Evolutionary conservation across 1,284 basidiomycete genomes (phyloP).

Genomic region (Exobasidium cylindrosporum): DNA sequence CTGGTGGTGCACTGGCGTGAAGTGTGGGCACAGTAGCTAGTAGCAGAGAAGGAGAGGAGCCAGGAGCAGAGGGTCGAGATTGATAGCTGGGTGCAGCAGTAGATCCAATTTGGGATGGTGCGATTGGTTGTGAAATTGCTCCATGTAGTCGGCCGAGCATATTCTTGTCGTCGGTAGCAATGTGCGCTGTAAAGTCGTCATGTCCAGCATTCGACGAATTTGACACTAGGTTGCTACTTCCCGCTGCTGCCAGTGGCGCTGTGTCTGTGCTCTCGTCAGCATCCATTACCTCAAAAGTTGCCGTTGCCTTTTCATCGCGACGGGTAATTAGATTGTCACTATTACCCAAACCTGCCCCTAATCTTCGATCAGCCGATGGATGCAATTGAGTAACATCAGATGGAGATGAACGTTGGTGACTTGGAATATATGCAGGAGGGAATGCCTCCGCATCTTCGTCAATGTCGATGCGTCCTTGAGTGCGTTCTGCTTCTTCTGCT

Average conservation of each 20-base stretch:
- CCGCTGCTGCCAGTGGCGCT: not conserved
- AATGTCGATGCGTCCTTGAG: not conserved
- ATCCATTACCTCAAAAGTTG: not conserved
- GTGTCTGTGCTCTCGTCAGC: not conserved
- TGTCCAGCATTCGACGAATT: constrained; percentile 1
- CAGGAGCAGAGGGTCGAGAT: constrained; percentile 8
- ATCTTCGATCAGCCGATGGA: constrained; percentile 19
- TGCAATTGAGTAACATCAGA: constrained; percentile 20
- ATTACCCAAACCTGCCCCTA: constrained; percentile 9
- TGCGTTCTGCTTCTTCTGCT: not conserved
- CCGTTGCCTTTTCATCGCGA: constrained; percentile 1
- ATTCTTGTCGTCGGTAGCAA: constrained; percentile 44
- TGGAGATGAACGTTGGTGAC: constrained; percentile 19
- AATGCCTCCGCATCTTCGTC: constrained; percentile 16
- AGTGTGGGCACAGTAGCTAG: not conserved
- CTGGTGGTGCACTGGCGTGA: not conserved
- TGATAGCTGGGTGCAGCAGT: not conserved
- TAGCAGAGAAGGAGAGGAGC: not conserved
- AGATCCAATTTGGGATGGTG: constrained; percentile 14
- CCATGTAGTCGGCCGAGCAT: constrained; percentile 30
- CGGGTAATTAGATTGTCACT: not conserved
- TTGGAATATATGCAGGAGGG: constrained; percentile 42
- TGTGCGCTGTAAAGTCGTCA: constrained; percentile 24
- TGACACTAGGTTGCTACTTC: not conserved
- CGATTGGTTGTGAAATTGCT: constrained; percentile 26